Conservation (phyloP, 2,329 filamentous ascomycete genomes). For the Thelonectria rubi region DNA sequence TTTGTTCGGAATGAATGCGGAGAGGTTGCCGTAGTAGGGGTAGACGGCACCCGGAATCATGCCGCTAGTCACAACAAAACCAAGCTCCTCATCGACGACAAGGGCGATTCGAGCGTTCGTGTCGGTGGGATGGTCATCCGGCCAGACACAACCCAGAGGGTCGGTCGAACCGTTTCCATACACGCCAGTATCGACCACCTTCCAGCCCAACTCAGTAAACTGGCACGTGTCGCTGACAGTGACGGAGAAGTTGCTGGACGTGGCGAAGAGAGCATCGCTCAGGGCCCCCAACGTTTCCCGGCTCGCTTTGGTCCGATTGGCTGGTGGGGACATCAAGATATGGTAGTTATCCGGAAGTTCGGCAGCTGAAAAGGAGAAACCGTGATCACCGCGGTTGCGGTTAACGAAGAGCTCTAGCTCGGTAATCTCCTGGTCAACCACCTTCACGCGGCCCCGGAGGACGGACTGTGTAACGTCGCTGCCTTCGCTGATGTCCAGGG, state of each 20-base stretch:
- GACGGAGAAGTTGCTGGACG: constrained; percentile 15
- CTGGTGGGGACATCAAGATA: constrained; percentile 12
- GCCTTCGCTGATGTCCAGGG: constrained; percentile 17
- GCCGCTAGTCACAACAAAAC: constrained; percentile 22
- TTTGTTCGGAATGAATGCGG: constrained; percentile 19
- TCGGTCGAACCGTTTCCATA: constrained; percentile 15
- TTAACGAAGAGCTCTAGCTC: constrained; percentile 24
- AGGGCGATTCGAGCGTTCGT: constrained; percentile 9
- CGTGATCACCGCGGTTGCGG: constrained; percentile 21
- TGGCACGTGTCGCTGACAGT: constrained; percentile 13
- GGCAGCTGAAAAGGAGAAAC: constrained; percentile 21
- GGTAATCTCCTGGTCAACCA: constrained; percentile 13
- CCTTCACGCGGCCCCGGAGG: constrained; percentile 17
- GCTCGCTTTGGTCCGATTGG: constrained; percentile 18
- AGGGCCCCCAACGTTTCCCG: constrained; percentile 9
- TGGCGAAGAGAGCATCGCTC: constrained; percentile 18
- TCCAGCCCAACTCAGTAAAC: constrained; percentile 21
- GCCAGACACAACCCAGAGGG: constrained; percentile 18
- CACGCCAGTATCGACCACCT: constrained; percentile 14
- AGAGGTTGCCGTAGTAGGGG: constrained; percentile 15
- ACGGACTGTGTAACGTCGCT: constrained; percentile 4
- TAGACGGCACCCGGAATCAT: constrained; percentile 17
- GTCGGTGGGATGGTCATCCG: constrained; percentile 14
- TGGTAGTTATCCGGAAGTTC: constrained; percentile 12
- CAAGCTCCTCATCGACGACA: constrained; percentile 23